A percentile compares a stretch with the other conserved stretches of the same genome.
phyloP scores from a whole-genome alignment of 495 filamentous ascomycete species.

The Xylaria palmicola region DNA sequence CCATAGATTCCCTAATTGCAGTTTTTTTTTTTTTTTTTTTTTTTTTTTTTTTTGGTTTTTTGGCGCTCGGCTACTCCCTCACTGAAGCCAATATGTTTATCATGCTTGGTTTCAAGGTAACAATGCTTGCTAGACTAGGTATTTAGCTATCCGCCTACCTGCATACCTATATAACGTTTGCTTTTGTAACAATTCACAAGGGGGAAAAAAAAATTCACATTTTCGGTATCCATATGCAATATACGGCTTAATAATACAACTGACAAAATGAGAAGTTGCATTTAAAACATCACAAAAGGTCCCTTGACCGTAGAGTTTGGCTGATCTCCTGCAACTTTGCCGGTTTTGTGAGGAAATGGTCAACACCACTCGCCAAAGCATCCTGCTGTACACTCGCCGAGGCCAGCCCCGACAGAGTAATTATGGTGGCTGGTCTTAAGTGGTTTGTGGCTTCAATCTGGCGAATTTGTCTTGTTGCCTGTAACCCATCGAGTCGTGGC shows the following conservation, averaged over 20 bases:
- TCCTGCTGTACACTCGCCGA: conserved; percentile 62
- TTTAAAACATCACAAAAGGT: conserved; percentile 2
- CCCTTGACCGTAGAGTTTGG: conserved; percentile 11
- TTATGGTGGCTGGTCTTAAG: conserved; percentile 52
- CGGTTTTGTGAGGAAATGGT: conserved; percentile 74
- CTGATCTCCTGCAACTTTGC: conserved; percentile 48
- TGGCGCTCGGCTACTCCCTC: too few relatives aligned
- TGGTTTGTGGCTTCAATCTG: conserved; percentile 46
- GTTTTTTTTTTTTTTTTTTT: not conserved
- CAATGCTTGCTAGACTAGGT: too few relatives aligned
- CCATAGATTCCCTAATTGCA: not conserved
- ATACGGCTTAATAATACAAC: too few relatives aligned
- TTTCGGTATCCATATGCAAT: too few relatives aligned
- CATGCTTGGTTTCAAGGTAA: too few relatives aligned
- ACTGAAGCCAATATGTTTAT: too few relatives aligned
- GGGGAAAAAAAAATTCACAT: too few relatives aligned
- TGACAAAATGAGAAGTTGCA: too few relatives aligned
- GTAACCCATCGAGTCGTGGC: conserved; percentile 70
- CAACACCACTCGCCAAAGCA: conserved; percentile 65
- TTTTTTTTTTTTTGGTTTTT: too few relatives aligned
- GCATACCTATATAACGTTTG: too few relatives aligned
- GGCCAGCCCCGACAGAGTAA: conserved; percentile 70
- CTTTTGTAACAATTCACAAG: too few relatives aligned
- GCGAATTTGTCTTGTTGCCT: conserved; percentile 62
- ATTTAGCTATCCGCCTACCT: too few relatives aligned